Percentiles rank a stretch among this genome's conserved stretches.
phyloP scores from a whole-genome alignment of 2,329 filamentous ascomycete genomes.

The Aspergillus japonicus region DNA sequence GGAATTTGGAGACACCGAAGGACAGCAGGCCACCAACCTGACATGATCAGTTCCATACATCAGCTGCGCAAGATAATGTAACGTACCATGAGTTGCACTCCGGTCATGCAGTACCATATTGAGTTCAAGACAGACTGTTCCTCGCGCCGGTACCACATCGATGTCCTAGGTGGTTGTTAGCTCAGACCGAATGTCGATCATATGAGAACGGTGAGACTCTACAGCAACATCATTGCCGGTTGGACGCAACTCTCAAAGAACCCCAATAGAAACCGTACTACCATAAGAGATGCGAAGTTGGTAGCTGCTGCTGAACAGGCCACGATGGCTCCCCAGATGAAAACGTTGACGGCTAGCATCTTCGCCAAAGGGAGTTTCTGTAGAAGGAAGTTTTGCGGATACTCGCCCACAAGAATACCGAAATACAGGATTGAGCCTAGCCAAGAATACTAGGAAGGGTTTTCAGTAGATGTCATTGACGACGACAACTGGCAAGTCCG shows the following conservation, averaged over 20 bases:
- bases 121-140: conserved; percentile 64
- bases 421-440: conserved; percentile 51
- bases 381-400: conserved; percentile 51
- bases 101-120: conserved; percentile 73
- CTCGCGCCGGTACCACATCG: conserved; percentile 67
- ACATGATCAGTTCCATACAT: too few species aligned
- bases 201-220: too few species aligned
- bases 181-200: too few species aligned
- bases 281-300: conserved; percentile 36
- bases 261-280: conserved; percentile 13
- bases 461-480: background rate
- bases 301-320: conserved; percentile 46
- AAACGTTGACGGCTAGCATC: conserved; percentile 49
- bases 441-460: conserved; percentile 45
- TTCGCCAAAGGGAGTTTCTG: conserved; percentile 50
- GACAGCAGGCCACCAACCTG: conserved; percentile 62
- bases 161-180: conserved; percentile 36
- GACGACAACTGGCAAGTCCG: background rate
- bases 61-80: too few species aligned
- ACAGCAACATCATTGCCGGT: conserved; percentile 48
- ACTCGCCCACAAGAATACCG: conserved; percentile 53
- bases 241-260: conserved; percentile 10
- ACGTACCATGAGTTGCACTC: conserved; percentile 57
- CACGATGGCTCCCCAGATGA: conserved; percentile 54
- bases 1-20: conserved; percentile 48